Base-by-base conservation (phyloP, 257 asterid species). In the Gentiana dahurica region DNA sequence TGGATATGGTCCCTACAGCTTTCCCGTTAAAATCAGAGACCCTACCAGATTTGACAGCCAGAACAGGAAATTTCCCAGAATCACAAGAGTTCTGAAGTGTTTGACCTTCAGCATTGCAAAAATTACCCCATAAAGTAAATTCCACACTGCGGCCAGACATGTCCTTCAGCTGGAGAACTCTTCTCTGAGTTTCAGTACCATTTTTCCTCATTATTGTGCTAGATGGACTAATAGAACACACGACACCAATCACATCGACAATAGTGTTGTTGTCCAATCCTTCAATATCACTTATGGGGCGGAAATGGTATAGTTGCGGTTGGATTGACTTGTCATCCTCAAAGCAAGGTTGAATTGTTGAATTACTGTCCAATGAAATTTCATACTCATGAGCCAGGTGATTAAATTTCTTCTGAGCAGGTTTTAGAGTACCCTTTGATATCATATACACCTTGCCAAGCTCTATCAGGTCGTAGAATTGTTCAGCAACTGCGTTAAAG, bases 91-190 rank as follows among this genome's bases (percentile, higher is more conserved):
- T 73, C 65, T 91, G 95, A 44, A 91, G 89, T 24, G 75, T 71
- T 71, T 79, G 87, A 13, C 98, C 98, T 71, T 87, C 95, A 15
- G 78, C 81, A 65, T 81, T 79, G 75, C 94, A 82, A 60, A 87
- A 90, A 65, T 73, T 82, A 55, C 89, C 98, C 98, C 98, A 90
- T 70, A 90, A 34, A 70, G 96, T 84, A 64, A 90, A 63, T 75
- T 90, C 98, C 55, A 90, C 92, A 58, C 98, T 87, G 73, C 77
- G 78, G 39, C 98, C 96, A 51, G 98, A 90, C 81, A 74, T 76
- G 61, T 90, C 98, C 77, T 81, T 90, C 67, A 90, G 74, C 60
- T 87, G 95, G 74, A 90, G 87, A 36, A 77, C 34, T 75, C 96
- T 85, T 68, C 76, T 87, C 71, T 69, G 95, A 72, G 82, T 78